Conservation (phyloP, 192 early-diverging fungal species). For the Entomortierella chlamydospora region DNA sequence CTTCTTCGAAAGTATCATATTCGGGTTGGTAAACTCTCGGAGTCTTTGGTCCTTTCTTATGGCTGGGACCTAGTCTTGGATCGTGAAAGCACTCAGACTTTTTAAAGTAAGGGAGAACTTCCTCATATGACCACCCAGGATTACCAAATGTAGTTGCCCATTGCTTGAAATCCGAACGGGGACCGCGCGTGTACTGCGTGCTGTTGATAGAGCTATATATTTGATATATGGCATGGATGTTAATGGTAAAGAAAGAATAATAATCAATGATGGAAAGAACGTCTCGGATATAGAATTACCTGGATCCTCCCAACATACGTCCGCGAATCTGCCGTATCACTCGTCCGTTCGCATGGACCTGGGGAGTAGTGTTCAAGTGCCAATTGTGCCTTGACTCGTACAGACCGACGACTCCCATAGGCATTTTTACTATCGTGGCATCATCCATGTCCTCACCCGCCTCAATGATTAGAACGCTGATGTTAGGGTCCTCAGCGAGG, state of each 20-base stretch:
- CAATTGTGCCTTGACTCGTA: slow-evolving; percentile 12
- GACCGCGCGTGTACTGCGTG: slow-evolving; percentile 13
- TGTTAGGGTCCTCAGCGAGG: slow-evolving; percentile 17
- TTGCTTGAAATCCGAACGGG: slow-evolving; percentile 9
- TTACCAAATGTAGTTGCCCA: slow-evolving; percentile 11
- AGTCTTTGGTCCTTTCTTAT: slow-evolving; percentile 1
- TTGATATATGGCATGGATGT: no score
- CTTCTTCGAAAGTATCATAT: slow-evolving; percentile 10
- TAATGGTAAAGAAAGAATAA: no score
- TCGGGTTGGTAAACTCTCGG: background rate
- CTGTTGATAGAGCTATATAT: slow-evolving; percentile 9
- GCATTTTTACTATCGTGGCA: background rate
- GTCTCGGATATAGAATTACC: background rate
- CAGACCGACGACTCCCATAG: background rate
- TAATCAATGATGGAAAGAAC: no score
- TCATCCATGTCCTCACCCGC: slow-evolving; percentile 18
- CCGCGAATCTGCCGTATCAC: slow-evolving; percentile 15
- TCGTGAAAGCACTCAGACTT: slow-evolving; percentile 18
- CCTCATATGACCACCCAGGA: slow-evolving; percentile 11
- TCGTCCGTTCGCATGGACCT: slow-evolving; percentile 23
- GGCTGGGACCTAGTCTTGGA: slow-evolving; percentile 4
- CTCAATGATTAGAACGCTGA: slow-evolving; percentile 25
- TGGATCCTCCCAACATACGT: slow-evolving; percentile 20
- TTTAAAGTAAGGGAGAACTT: slow-evolving; percentile 22
- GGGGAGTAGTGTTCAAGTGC: slow-evolving; percentile 14